These are phyloP conservation scores for Talaromyces sp. DNA, from an alignment of 2,329 filamentous ascomycete genomes.

Conservation along the genomic window DNA sequence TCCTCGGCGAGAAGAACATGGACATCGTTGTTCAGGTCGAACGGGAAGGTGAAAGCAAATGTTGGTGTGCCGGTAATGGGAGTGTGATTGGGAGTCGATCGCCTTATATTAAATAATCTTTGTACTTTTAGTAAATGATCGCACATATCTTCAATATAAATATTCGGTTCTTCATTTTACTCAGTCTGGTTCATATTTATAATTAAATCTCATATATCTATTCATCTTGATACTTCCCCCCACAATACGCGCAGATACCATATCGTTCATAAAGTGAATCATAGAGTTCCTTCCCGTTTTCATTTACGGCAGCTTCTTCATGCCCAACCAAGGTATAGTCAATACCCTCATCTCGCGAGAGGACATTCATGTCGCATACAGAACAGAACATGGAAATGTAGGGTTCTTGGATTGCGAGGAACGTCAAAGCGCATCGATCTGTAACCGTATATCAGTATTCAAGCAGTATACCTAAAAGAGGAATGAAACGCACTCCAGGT, in stretches of 20 bases:
- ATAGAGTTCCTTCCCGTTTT: conserved; percentile 20
- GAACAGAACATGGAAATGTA: conserved; percentile 54
- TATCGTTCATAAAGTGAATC: conserved; percentile 30
- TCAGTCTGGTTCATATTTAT: background rate
- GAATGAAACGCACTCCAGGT: conserved; percentile 43
- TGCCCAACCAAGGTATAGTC: conserved; percentile 11
- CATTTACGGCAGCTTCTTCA: background rate
- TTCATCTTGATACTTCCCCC: conserved; percentile 32
- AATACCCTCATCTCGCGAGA: conserved; percentile 43
- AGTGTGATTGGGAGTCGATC: conserved; percentile 17
- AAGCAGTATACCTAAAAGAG: too few species aligned
- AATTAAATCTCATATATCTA: background rate
- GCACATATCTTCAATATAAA: conserved; percentile 3
- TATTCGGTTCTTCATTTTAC: background rate
- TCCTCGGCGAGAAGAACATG: conserved; percentile 68
- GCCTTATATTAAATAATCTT: conserved; percentile 13
- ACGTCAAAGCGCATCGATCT: conserved; percentile 55
- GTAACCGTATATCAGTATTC: background rate
- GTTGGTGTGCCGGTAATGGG: conserved; percentile 57
- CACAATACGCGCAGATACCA: conserved; percentile 36
- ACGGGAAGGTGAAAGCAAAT: conserved; percentile 68
- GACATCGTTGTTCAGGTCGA: conserved; percentile 87
- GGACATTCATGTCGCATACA: conserved; percentile 49
- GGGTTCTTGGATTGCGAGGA: conserved; percentile 54
- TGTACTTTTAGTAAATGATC: background rate